Conservation (phyloP, 176 grass and related monocot species). For the Calamus simplicifolius region DNA sequence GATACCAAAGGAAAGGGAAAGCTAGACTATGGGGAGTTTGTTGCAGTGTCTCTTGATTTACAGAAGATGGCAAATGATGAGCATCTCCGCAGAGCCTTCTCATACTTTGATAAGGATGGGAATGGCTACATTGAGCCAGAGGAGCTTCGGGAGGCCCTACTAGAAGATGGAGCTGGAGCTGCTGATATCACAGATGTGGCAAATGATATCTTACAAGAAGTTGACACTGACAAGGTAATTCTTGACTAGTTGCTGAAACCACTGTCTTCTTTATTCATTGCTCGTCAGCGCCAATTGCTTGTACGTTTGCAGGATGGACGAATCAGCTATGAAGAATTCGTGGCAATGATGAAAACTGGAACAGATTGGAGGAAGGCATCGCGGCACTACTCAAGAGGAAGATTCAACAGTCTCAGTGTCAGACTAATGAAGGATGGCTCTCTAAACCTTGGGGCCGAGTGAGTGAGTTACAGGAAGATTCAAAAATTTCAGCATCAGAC, state of each 20-base stretch:
- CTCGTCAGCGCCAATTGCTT: no score
- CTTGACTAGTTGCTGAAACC: not conserved
- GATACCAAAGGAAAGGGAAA: not conserved
- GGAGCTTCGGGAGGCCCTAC: not conserved
- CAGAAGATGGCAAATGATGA: not conserved
- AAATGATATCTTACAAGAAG: conserved; percentile 3
- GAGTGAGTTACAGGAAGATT: no score
- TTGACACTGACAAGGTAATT: conserved; percentile 7
- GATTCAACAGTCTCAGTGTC: not conserved
- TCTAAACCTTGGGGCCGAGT: not conserved
- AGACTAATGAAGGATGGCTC: conserved; percentile 1
- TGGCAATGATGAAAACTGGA: not conserved
- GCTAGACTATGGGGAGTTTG: conserved; percentile 7
- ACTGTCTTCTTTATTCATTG: not conserved
- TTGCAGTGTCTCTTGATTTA: not conserved
- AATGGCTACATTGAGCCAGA: conserved; percentile 1
- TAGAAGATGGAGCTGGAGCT: not conserved
- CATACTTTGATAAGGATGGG: not conserved
- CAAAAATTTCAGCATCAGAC: no score
- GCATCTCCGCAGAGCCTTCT: conserved; percentile 1
- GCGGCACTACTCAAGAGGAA: not conserved
- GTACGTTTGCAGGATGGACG: not conserved
- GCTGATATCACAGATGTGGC: not conserved
- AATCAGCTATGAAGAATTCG: conserved; percentile 4
- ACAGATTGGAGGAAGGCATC: conserved; percentile 8